Conservation (phyloP, 192 early-diverging fungal species). For the Thamnidium elegans region DNA sequence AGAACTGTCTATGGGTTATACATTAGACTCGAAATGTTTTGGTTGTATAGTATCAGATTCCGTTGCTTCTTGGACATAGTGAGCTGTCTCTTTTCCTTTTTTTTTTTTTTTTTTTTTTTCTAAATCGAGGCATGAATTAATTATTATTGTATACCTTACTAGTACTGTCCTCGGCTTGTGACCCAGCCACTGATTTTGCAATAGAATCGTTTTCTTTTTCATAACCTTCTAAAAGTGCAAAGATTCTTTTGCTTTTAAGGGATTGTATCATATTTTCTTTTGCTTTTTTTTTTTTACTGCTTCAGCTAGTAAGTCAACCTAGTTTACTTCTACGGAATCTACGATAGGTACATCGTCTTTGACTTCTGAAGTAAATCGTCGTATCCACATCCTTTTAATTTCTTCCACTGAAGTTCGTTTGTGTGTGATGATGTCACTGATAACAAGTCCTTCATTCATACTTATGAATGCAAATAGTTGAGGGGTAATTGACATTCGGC, state of each 20-base stretch:
- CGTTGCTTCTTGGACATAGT: slow-evolving; percentile 13
- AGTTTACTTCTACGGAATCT: slow-evolving; percentile 19
- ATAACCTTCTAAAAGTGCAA: slow-evolving; percentile 14
- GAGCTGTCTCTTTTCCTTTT: slow-evolving; percentile 14
- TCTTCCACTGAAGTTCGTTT: slow-evolving; percentile 11
- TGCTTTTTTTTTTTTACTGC: slow-evolving; percentile 12
- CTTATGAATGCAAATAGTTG: slow-evolving; percentile 11
- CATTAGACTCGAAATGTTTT: slow-evolving; percentile 14
- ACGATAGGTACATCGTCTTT: slow-evolving; percentile 9
- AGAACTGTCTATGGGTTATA: slow-evolving; percentile 11
- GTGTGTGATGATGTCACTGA: slow-evolving; percentile 10
- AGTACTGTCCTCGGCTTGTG: slow-evolving; percentile 6
- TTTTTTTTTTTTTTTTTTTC: background rate
- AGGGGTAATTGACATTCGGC: slow-evolving; percentile 4
- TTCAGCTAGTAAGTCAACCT: slow-evolving; percentile 10
- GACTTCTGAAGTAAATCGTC: slow-evolving; percentile 11
- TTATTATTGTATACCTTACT: slow-evolving; percentile 13
- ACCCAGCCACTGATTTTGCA: slow-evolving; percentile 10
- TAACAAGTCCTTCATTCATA: slow-evolving; percentile 8
- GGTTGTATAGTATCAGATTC: slow-evolving; percentile 11
- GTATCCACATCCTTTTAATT: slow-evolving; percentile 11
- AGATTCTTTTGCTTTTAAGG: slow-evolving; percentile 13
- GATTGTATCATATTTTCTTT: slow-evolving; percentile 15
- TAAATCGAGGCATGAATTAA: slow-evolving; percentile 14
- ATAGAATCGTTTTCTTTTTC: slow-evolving; percentile 14